Evolutionary conservation across 257 asterid genomes (phyloP).

Genomic region (Catharanthus roseus): DNA sequence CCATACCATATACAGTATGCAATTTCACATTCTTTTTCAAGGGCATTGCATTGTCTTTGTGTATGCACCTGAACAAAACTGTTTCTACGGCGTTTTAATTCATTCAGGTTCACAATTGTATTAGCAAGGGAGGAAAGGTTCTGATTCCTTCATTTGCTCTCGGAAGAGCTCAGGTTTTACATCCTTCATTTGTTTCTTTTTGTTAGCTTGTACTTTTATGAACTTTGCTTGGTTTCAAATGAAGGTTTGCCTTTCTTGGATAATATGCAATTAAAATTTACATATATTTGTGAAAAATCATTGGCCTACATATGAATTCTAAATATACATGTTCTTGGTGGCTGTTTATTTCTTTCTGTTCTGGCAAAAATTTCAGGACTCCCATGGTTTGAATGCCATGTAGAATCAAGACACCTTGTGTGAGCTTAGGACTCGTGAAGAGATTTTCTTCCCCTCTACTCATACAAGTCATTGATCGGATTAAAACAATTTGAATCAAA

Average conservation of each 20-base stretch:
- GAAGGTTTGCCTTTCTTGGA: not conserved
- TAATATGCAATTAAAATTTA: not conserved
- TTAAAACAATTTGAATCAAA: not conserved
- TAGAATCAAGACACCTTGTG: not conserved
- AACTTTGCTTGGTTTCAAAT: not conserved
- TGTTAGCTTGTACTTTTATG: not conserved
- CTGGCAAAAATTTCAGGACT: not conserved
- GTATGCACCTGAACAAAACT: not conserved
- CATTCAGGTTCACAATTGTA: slow-evolving; percentile 76
- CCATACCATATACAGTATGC: not conserved
- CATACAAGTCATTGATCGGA: not conserved
- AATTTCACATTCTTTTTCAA: not conserved
- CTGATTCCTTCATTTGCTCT: slow-evolving; percentile 89
- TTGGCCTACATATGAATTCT: not conserved
- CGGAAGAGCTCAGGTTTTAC: slow-evolving; percentile 88
- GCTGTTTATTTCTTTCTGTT: not conserved
- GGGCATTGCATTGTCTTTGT: not conserved
- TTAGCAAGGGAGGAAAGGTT: slow-evolving; percentile 86
- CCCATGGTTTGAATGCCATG: not conserved
- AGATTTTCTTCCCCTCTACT: not conserved
- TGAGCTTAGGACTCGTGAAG: not conserved
- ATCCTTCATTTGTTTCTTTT: slow-evolving; percentile 11
- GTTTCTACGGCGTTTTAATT: not conserved
- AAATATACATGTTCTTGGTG: not conserved
- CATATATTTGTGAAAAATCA: not conserved